Conservation (phyloP, 805 yeast genomes). For the Suhomyces kilbournensis region DNA sequence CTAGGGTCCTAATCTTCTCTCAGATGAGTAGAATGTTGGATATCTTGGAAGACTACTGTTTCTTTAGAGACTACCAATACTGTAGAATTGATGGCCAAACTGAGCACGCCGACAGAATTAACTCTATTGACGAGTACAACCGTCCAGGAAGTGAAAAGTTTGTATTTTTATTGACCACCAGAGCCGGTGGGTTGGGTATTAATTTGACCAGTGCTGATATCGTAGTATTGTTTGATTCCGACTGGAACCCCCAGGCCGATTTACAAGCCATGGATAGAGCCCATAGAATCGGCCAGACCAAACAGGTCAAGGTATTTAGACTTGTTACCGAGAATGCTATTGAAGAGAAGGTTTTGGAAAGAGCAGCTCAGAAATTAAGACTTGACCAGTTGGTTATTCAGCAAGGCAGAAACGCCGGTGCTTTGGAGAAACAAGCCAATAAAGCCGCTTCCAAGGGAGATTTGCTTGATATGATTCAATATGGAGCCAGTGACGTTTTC, state of each 20-base stretch:
- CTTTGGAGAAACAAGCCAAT: slow-evolving; percentile 29
- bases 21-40: slow-evolving; percentile 84
- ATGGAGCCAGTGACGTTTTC: slow-evolving; percentile 72
- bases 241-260: slow-evolving; percentile 90
- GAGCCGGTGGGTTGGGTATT: slow-evolving; percentile 91
- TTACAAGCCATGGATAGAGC: slow-evolving; percentile 89
- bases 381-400: slow-evolving; percentile 81
- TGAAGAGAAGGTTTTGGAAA: slow-evolving; percentile 76
- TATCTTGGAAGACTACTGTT: slow-evolving; percentile 76
- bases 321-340: slow-evolving; percentile 79
- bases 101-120: slow-evolving; percentile 71
- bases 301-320: slow-evolving; percentile 77
- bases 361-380: slow-evolving; percentile 77
- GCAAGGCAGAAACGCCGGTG: slow-evolving; percentile 54
- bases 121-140: slow-evolving; percentile 76
- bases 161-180: slow-evolving; percentile 71
- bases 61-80: slow-evolving; percentile 63
- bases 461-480: slow-evolving; percentile 76
- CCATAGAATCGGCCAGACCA: slow-evolving; percentile 83
- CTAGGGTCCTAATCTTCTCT: slow-evolving; percentile 74
- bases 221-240: slow-evolving; percentile 74
- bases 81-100: slow-evolving; percentile 85
- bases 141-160: slow-evolving; percentile 71
- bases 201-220: slow-evolving; percentile 78
- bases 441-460: slow-evolving; percentile 62